These are phyloP conservation scores for Tolypocladium guangdongense DNA, from an alignment of 2,329 filamentous ascomycete species.

Conservation along the genomic window DNA sequence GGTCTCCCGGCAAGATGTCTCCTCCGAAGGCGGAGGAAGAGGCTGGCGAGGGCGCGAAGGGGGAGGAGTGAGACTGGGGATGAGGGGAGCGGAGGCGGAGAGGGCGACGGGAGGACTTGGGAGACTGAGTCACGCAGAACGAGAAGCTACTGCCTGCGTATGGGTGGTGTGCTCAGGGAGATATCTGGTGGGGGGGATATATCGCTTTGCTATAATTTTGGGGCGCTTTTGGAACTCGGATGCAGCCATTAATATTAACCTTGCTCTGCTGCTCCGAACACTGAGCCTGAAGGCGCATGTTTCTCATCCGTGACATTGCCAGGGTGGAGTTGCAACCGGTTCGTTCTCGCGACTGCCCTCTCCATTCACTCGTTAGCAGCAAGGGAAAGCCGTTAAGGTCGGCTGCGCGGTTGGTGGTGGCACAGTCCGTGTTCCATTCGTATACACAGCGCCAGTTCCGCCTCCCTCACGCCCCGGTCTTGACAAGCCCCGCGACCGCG, in stretches of 20 bases:
- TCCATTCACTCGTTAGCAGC: not conserved
- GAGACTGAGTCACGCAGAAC: not conserved
- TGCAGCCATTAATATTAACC: not conserved
- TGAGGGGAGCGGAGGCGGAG: not conserved
- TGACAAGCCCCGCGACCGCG: constrained; percentile 42
- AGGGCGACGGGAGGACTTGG: not conserved
- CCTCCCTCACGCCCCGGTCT: constrained; percentile 12
- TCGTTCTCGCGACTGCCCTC: not conserved
- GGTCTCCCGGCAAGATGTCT: too few species aligned
- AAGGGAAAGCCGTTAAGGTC: too few species aligned
- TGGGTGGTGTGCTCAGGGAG: not conserved
- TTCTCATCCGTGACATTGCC: not conserved
- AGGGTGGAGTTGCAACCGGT: too few species aligned
- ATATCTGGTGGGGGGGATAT: not conserved
- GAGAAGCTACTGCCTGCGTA: not conserved
- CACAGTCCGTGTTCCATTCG: not conserved
- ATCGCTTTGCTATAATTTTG: not conserved
- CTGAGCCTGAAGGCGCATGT: not conserved
- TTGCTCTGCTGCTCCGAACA: not conserved
- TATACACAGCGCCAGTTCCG: not conserved
- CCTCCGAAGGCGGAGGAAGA: not conserved
- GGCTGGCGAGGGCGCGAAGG: not conserved
- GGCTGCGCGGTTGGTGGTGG: not conserved
- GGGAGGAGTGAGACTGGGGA: not conserved
- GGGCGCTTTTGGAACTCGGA: too few species aligned